These are phyloP conservation scores for Malassezia cuniculi DNA, from an alignment of 1,284 basidiomycete species.

Conservation along the genomic window DNA sequence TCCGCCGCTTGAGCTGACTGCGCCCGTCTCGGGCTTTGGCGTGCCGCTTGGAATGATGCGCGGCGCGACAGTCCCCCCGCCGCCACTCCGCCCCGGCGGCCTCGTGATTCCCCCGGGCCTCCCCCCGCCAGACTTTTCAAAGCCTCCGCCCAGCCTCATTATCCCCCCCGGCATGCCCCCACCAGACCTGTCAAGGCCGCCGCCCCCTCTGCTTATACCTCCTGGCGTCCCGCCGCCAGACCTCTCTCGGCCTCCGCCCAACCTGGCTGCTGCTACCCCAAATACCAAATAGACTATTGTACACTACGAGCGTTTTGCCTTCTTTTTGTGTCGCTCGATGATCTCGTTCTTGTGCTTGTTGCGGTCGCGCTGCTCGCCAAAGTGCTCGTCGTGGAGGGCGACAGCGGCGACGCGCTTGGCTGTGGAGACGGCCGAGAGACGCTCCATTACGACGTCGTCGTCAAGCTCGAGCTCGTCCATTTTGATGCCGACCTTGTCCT, in stretches of 20 bases:
- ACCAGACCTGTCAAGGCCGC: conserved; percentile 7
- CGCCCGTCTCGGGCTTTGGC: too few relatives aligned
- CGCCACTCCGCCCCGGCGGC: too few relatives aligned
- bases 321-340: not conserved
- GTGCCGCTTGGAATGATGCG: not conserved
- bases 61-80: conserved; percentile 1
- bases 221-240: conserved; percentile 2
- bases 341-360: conserved; percentile 54
- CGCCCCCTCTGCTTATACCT: too few relatives aligned
- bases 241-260: conserved; percentile 4
- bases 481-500: conserved; percentile 63
- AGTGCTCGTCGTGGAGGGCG: conserved; percentile 71
- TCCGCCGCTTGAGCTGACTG: conserved; percentile 23
- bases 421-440: conserved; percentile 72
- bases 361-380: conserved; percentile 74
- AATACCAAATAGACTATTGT: not conserved
- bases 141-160: conserved; percentile 3
- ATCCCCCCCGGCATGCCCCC: conserved; percentile 4
- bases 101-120: too few relatives aligned
- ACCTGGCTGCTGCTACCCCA: conserved; percentile 1
- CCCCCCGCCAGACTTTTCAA: conserved; percentile 1
- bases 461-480: conserved; percentile 46
- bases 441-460: conserved; percentile 71
- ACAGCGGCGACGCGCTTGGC: conserved; percentile 87
- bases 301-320: not conserved